Evolutionary conservation across 108 stramenopile genomes (phyloP).

Genomic region (Aureococcus anophagefferens): DNA sequence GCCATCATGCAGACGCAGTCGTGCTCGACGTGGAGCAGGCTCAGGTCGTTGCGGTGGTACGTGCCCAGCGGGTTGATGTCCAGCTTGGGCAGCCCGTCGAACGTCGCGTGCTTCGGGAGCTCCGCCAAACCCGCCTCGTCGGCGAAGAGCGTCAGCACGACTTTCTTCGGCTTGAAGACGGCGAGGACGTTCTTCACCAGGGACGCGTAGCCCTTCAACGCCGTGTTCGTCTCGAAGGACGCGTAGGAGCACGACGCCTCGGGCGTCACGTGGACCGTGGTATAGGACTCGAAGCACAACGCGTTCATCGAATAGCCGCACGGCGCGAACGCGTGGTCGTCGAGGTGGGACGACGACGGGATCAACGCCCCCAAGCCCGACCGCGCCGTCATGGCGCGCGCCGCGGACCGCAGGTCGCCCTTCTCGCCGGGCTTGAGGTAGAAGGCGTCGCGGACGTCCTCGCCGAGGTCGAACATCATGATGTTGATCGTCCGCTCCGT

Average conservation of each 20-base stretch:
- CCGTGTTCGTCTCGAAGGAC: constrained; percentile 96
- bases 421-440: constrained; percentile 63
- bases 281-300: constrained; percentile 87
- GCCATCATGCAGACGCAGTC: constrained; percentile 85
- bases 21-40: constrained; percentile 72
- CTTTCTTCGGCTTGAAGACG: constrained; percentile 88
- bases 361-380: constrained; percentile 79
- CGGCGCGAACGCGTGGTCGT: constrained; percentile 80
- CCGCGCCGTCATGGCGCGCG: constrained; percentile 51
- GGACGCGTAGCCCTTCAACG: constrained; percentile 66
- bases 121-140: constrained; percentile 84
- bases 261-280: constrained; percentile 98
- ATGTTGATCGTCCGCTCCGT: constrained; percentile 97
- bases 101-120: constrained; percentile 65
- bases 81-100: constrained; percentile 32
- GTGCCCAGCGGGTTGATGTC: constrained; percentile 50
- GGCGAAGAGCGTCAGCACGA: constrained; percentile 97
- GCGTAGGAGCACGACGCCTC: constrained; percentile 90
- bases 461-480: constrained; percentile 99
- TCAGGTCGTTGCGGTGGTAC: constrained; percentile 64
- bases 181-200: constrained; percentile 88
- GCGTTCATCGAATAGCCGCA: constrained; percentile 99
- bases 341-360: constrained; percentile 69
- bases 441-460: constrained; percentile 70
- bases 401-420: background rate